Percentiles rank a stretch among this genome's conserved stretches.
Conservation (phyloP, 2,329 filamentous ascomycete genomes). For the Phaeosphaeria sp. region DNA sequence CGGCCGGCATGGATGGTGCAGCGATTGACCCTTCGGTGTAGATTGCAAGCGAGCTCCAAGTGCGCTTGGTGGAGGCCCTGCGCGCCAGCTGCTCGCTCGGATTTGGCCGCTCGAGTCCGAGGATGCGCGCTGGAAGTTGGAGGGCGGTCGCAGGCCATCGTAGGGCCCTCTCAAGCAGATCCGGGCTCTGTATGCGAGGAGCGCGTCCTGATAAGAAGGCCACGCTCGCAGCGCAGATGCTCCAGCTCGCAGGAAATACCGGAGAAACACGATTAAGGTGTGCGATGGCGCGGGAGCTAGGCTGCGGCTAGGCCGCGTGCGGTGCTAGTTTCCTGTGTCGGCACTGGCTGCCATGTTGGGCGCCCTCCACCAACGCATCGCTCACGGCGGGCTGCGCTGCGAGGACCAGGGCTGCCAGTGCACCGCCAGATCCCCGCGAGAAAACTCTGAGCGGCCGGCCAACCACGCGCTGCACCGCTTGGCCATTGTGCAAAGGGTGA, state of each 20-base stretch:
- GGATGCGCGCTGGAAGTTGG: slow-evolving; percentile 13
- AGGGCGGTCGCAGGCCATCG: background rate
- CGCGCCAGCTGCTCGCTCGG: slow-evolving; percentile 2
- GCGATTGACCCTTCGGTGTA: slow-evolving; percentile 15
- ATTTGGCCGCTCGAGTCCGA: slow-evolving; percentile 1
- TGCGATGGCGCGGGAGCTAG: slow-evolving; percentile 33
- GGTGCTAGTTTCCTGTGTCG: slow-evolving; percentile 24
- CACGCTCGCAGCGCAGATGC: background rate
- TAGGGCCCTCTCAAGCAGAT: slow-evolving; percentile 1
- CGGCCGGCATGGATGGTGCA: slow-evolving; percentile 16
- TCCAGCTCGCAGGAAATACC: slow-evolving; percentile 39
- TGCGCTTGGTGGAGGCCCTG: slow-evolving; percentile 13
- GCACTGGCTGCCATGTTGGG: slow-evolving; percentile 24
- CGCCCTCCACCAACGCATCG: slow-evolving; percentile 18
- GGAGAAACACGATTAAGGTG: slow-evolving; percentile 34
- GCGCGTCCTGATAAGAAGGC: slow-evolving; percentile 18
- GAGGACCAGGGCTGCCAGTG: slow-evolving; percentile 4
- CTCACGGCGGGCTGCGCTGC: slow-evolving; percentile 14
- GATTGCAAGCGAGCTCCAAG: slow-evolving; percentile 22
- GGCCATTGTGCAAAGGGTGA: slow-evolving; percentile 22
- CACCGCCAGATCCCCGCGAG: slow-evolving; percentile 28
- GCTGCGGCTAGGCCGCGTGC: slow-evolving; percentile 7
- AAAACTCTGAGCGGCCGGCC: slow-evolving; percentile 36
- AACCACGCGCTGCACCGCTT: slow-evolving; percentile 18
- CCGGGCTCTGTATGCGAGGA: slow-evolving; percentile 9